Evolutionary conservation across 2,329 filamentous ascomycete species (phyloP), one percentile per base, ranked within the genome.

Genomic region (Verticillium isaacii): DNA sequence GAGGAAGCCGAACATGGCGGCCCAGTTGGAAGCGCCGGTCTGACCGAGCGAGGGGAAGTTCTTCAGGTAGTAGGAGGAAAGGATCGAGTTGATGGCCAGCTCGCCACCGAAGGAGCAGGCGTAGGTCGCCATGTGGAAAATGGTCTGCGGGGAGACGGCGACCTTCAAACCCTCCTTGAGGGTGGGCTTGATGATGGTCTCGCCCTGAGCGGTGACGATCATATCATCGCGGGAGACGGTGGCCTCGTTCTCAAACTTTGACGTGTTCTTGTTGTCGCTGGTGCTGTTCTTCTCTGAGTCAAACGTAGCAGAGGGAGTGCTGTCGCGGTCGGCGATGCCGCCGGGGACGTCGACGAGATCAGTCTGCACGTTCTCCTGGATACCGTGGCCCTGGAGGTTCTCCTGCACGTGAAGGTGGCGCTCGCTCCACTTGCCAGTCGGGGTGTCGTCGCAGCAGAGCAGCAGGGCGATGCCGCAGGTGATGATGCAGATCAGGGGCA

Each of bases 341-440:
- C 80, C 82, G 1, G 84, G 79, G 7, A 85, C 74, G 52, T 80
- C 77, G 45, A 86, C 82, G 36, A 88, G 75, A 23, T 73, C 74
- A 7, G 74, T 74, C 8, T 71, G 68, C 12, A 69, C 67, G 34
- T 79, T 67, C 15, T 77, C 75, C 68, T 84, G 79, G 34, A 80
- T 68, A 11, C 77, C 75, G 68, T 84, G 80, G 15, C 75, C 74
- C 57, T 76, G 78, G 58, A 83, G 78, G 72, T 80, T 83, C 66
- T 84, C 80, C 61, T 84, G 77, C 1, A 83, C 80, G 65, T 81
- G 83, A 54, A 85, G 77, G 58, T 86, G 81, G 34, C 92, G 86
- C 45, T 94, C 89, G 7, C 85, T 84, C 93, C 93, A 97, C 66
- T 86, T 87, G 37, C 93, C 93, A 0, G 86, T 90, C 0, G 93